Evolutionary conservation across 176 grass and related monocot species (phyloP).

Genomic region (Saccharum officinarum): DNA sequence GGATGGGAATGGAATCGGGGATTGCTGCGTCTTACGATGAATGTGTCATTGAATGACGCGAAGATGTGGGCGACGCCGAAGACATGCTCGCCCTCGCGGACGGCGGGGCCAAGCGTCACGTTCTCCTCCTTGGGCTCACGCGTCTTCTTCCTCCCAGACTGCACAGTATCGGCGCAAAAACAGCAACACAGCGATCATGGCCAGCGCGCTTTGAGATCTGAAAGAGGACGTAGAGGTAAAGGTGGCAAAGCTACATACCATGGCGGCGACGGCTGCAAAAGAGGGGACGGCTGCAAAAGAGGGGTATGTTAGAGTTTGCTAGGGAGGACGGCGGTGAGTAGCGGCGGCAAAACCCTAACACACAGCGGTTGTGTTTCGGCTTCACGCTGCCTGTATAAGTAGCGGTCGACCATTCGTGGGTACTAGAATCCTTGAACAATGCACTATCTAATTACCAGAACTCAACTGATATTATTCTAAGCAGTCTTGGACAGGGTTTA

Average conservation of each 20-base stretch:
- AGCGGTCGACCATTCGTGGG: not conserved
- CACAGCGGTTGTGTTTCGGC: not conserved
- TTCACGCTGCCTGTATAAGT: not conserved
- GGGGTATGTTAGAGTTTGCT: not conserved
- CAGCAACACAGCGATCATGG: not conserved
- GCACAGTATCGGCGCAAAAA: not conserved
- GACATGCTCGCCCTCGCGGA: slow-evolving; percentile 72
- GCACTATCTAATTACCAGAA: not conserved
- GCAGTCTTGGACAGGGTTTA: not conserved
- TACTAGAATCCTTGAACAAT: not conserved
- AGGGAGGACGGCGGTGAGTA: not conserved
- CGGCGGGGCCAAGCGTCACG: slow-evolving; percentile 70
- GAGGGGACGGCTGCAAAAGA: not conserved
- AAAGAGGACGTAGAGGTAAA: not conserved
- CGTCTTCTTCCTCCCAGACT: slow-evolving; percentile 82
- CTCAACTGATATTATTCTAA: not conserved
- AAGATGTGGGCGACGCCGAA: slow-evolving; percentile 80
- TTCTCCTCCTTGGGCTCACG: slow-evolving; percentile 84
- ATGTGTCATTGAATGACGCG: slow-evolving; percentile 88
- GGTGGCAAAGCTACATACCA: slow-evolving; percentile 42
- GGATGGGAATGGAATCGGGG: not conserved
- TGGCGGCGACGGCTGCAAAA: slow-evolving; percentile 29
- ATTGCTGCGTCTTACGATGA: slow-evolving; percentile 48
- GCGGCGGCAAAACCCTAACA: slow-evolving; percentile 32
- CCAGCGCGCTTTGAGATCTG: not conserved